Percentiles rank a stretch among this genome's conserved stretches.
Conservation (phyloP, 2,329 filamentous ascomycete genomes). For the Aspergillus sp. region DNA sequence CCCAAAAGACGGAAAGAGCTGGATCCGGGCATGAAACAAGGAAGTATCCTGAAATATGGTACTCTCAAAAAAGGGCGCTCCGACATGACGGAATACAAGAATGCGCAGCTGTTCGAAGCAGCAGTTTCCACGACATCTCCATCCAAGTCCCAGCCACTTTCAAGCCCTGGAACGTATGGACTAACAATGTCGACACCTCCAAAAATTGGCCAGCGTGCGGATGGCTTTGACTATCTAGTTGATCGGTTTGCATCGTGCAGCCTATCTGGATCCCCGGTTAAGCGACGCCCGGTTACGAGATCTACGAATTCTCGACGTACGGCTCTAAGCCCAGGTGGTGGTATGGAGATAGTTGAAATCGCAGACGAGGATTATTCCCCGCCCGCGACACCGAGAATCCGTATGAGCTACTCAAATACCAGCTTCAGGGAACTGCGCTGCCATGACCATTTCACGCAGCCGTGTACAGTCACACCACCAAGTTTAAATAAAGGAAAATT, state of each 20-base stretch:
- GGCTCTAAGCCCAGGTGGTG: slow-evolving; percentile 4
- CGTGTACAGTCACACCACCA: not conserved
- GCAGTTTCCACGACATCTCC: slow-evolving; percentile 20
- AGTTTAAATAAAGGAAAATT: not conserved
- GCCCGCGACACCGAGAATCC: slow-evolving; percentile 12
- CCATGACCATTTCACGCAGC: not conserved
- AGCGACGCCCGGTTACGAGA: slow-evolving; percentile 20
- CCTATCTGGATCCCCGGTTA: slow-evolving; percentile 20
- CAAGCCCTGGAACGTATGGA: slow-evolving; percentile 7
- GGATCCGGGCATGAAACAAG: slow-evolving; percentile 41
- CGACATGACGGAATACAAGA: slow-evolving; percentile 28
- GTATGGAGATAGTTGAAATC: slow-evolving; percentile 12
- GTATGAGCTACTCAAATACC: slow-evolving; percentile 26
- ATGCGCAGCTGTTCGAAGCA: slow-evolving; percentile 31
- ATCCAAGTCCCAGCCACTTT: slow-evolving; percentile 13
- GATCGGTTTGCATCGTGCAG: slow-evolving; percentile 27
- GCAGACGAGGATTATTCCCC: slow-evolving; percentile 8
- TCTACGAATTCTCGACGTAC: slow-evolving; percentile 10
- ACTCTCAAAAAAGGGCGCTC: slow-evolving; percentile 38
- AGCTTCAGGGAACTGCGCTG: slow-evolving; percentile 12
- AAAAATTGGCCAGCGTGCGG: slow-evolving; percentile 2
- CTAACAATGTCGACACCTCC: slow-evolving; percentile 13
- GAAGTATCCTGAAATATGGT: slow-evolving; percentile 42
- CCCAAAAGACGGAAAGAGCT: slow-evolving; percentile 38
- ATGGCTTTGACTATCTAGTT: slow-evolving; percentile 26